These are phyloP conservation scores for Suillus fuscotomentosus DNA, from an alignment of 768 basidiomycete species.

Conservation along the genomic window DNA sequence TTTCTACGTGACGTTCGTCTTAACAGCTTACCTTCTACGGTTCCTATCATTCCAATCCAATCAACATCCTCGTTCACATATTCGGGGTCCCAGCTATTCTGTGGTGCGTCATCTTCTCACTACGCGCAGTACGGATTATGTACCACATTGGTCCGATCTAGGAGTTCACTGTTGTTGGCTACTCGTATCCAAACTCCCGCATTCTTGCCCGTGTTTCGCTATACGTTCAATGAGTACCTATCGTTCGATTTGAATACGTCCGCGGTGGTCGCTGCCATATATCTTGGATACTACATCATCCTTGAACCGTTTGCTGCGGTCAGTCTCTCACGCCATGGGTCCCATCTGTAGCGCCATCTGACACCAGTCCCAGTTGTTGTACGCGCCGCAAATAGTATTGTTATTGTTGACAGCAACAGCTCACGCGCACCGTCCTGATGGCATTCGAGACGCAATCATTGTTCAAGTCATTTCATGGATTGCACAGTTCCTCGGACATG, in stretches of 20 bases:
- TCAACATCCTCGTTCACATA: conserved; percentile 85
- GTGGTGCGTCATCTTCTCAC: conserved; percentile 50
- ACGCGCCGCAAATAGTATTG: conserved; percentile 67
- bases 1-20: conserved; percentile 3
- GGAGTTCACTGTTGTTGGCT: conserved; percentile 61
- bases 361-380: conserved; percentile 59
- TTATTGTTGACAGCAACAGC: conserved; percentile 72
- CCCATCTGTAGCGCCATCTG: not conserved
- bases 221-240: conserved; percentile 59
- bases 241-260: conserved; percentile 69
- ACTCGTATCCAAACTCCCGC: conserved; percentile 49
- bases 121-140: conserved; percentile 10
- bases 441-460: conserved; percentile 49
- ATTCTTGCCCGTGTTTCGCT: conserved; percentile 51
- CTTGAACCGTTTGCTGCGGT: conserved; percentile 89
- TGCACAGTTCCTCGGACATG: conserved; percentile 89
- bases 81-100: conserved; percentile 80
- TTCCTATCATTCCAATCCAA: conserved; percentile 82
- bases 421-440: conserved; percentile 50
- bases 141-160: conserved; percentile 24
- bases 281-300: conserved; percentile 71
- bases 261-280: conserved; percentile 55
- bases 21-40: conserved; percentile 87
- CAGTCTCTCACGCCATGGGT: conserved; percentile 29
- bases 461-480: conserved; percentile 81